Evolutionary conservation across 2,329 filamentous ascomycete genomes (phyloP), one percentile per base, ranked within the genome.

Genomic region (Pseudovirgaria hyperparasitica): DNA sequence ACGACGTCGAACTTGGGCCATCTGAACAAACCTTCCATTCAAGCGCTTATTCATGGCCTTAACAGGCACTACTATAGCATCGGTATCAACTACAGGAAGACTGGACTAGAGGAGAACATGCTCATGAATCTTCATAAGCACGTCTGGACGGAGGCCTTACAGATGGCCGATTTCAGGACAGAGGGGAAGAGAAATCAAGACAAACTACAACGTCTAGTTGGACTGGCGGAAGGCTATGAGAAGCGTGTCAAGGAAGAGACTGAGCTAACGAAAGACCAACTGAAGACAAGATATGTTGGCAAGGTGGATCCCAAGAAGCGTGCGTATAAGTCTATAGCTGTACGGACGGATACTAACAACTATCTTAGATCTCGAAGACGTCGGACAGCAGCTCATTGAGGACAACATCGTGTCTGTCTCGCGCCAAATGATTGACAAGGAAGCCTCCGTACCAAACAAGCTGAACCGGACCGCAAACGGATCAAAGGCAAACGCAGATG

Each of bases 41-140:
- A 98, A 63, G 87, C 92, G 19, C 76, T 98, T 31, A 98, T 98
- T 39, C 90, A 98, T 58, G 90, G 90, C 32, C 70, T 98, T 23
- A 98, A 98, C 65, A 72, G 90, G 48, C 90, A 98, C 65, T 98
- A 98, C 69, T 98, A 98, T 69, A 93, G 84, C 45, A 98, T 98
- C 51, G 87, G 74, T 33, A 96, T 98, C 63, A 86, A 94, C 61
- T 98, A 98, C 61, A 72, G 87, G 51, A 98, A 98, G 67, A 93
- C 87, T 1, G 87, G 84, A 1, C 66, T 98, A 26, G 90, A 98
- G 56, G 92, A 98, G 67, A 96, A 93, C 59, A 98, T 98, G 90
- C 60, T 98, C 46, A 98, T 98, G 92, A 98, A 98, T 54, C 65
- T 98, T 40, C 90, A 98, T 70, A 98, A 98, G 68, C 90, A 96